Base-by-base conservation (phyloP, 371 early-diverging fungal species). In the Mortierella sp. region DNA sequence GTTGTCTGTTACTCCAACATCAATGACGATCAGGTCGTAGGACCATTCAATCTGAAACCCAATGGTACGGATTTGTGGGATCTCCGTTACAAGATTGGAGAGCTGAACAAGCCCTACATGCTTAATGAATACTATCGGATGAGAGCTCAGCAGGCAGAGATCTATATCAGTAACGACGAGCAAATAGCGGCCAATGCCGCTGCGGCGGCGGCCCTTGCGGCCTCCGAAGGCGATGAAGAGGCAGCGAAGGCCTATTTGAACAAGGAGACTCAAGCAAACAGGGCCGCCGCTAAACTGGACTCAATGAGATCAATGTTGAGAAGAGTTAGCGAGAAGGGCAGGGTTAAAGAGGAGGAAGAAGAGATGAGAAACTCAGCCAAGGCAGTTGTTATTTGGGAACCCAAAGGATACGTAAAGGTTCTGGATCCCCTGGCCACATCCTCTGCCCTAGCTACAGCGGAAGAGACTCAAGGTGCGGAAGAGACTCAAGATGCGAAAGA, bases 41-140 rank as follows among this genome's bases (percentile, higher is more conserved):
- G 75, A 1, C 75, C 75, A 0, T 81, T 81, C 51, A 75, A 81
- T 16, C 50, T 81, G 57, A 66, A 48, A n/a, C 72, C 65, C 37
- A 52, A 68, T 23, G 81, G 63, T 1, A 55, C 67, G 1, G 81
- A 81, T 29, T 60, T 59, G 7, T 81, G 81, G 81, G 75, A 75
- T 14, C 53, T 81, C n/a, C 59, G 64, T 19, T 81, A 68, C 57
- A 81, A 74, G 64, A 68, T 81, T 62, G 75, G 61, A 2, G 68
- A 81, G 68, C 66, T 81, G 50, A 63, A 64, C 52, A 74, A 75
- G 61, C 71, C 72, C 1, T 68, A 81, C 16, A 74, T 81, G 75
- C 62, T 75, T 68, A 71, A 69, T 46, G 72, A 81, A 29, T 81
- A 75, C 67, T 65, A 61, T 6, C 69, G 75, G 12, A 59, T 75